A percentile compares a stretch with the other conserved stretches of the same genome.
These are phyloP conservation scores for Dactylis glomerata DNA, from an alignment of 176 grass and related monocot genomes.

Conservation along the genomic window DNA sequence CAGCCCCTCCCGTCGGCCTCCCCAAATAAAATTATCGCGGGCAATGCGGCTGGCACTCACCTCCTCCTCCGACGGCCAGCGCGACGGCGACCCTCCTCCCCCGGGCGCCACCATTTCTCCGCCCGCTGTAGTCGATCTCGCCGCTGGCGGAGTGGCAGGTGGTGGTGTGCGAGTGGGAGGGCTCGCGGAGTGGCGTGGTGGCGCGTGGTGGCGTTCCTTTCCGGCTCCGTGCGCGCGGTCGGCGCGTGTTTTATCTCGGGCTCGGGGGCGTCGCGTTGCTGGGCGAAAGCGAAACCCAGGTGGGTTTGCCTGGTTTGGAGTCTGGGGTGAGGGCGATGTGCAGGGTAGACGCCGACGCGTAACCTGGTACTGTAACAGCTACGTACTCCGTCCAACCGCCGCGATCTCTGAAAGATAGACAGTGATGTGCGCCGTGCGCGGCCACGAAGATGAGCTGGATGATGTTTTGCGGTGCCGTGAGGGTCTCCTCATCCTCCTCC, in stretches of 20 bases:
- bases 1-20: not conserved
- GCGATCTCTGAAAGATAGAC: not conserved
- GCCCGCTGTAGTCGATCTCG: not conserved
- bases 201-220: not conserved
- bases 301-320: not conserved
- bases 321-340: not conserved
- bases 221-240: not conserved
- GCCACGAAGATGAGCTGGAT: too few relatives aligned
- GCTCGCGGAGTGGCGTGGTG: not conserved
- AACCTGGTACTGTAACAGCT: not conserved
- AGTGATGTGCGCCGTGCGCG: not conserved
- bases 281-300: too few relatives aligned
- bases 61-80: constrained; percentile 51
- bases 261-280: too few relatives aligned
- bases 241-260: not conserved
- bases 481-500: too few relatives aligned
- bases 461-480: too few relatives aligned
- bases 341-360: too few relatives aligned
- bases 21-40: not conserved
- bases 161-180: not conserved
- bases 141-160: not conserved
- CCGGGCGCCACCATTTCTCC: constrained; percentile 39
- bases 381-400: not conserved
- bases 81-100: constrained; percentile 10
- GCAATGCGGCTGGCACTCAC: constrained; percentile 39